These are phyloP conservation scores for Tinospora cordifolia DNA, from an alignment of 164 flowering plant genomes.

Conservation along the genomic window DNA sequence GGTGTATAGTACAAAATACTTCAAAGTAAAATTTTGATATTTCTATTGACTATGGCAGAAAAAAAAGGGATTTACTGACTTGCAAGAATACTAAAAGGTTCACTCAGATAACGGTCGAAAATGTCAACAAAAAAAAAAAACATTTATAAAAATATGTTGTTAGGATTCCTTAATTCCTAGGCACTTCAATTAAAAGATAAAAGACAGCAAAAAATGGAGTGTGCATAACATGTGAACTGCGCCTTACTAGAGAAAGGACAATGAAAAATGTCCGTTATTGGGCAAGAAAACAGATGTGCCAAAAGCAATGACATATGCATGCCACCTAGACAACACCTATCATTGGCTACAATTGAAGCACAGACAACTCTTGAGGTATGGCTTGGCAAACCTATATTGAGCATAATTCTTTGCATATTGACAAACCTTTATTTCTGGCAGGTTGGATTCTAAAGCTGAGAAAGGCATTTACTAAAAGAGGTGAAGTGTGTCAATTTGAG, in stretches of 20 bases:
- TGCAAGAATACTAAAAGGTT: background rate
- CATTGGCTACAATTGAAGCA: background rate
- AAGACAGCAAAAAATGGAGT: background rate
- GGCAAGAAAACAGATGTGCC: background rate
- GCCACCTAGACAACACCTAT: background rate
- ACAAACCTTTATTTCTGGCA: no score
- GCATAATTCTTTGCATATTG: background rate
- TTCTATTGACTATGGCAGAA: background rate
- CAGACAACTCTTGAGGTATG: background rate
- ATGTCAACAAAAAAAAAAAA: background rate
- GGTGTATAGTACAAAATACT: background rate
- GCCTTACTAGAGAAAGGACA: background rate
- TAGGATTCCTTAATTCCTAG: background rate
- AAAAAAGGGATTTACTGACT: background rate
- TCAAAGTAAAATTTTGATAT: background rate
- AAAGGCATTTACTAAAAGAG: background rate
- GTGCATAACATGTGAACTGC: background rate
- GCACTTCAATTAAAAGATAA: background rate
- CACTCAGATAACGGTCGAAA: background rate
- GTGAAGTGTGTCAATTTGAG: no score
- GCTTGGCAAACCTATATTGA: background rate
- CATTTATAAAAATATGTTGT: background rate
- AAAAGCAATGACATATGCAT: background rate
- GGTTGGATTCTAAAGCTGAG: background rate
- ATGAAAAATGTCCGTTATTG: background rate